Percentiles rank a stretch among this genome's conserved stretches.
Conservation (phyloP, 2,329 filamentous ascomycete species). For the Colletotrichum sansevieriae region DNA sequence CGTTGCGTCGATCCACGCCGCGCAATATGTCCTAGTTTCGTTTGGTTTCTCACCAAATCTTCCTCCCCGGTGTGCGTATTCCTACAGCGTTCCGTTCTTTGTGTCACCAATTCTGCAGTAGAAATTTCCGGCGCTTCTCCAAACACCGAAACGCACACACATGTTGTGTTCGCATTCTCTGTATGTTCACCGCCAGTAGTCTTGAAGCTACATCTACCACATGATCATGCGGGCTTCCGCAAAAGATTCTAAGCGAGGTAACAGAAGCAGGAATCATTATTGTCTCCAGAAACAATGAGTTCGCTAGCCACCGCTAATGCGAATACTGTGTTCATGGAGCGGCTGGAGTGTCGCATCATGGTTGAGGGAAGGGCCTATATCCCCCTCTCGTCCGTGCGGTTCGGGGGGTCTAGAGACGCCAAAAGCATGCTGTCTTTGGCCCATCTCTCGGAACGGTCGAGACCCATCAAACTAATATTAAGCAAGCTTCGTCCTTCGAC, state of each 20-base stretch:
- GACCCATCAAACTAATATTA: conserved; percentile 14
- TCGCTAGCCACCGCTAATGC: background rate
- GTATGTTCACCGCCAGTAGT: conserved; percentile 1
- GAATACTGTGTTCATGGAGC: background rate
- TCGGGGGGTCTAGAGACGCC: background rate
- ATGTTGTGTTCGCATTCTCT: background rate
- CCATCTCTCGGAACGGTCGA: background rate
- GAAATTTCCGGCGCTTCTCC: conserved; percentile 7
- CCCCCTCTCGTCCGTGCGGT: conserved; percentile 6
- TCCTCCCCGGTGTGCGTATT: background rate
- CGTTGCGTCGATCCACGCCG: conserved; percentile 17
- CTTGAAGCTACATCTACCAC: no score
- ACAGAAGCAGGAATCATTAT: background rate
- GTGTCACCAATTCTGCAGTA: conserved; percentile 8
- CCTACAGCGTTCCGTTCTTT: conserved; percentile 12
- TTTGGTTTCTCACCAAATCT: background rate
- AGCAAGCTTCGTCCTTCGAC: background rate
- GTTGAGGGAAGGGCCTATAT: background rate
- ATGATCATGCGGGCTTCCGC: background rate
- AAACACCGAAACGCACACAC: background rate
- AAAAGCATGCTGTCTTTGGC: conserved; percentile 4
- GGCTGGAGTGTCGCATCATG: conserved; percentile 1
- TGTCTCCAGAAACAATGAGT: background rate
- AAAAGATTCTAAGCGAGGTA: background rate
- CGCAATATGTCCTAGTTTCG: conserved; percentile 7